Conservation (phyloP, 1,284 basidiomycete genomes). For the Cutaneotrichosporon spelunceum region DNA sequence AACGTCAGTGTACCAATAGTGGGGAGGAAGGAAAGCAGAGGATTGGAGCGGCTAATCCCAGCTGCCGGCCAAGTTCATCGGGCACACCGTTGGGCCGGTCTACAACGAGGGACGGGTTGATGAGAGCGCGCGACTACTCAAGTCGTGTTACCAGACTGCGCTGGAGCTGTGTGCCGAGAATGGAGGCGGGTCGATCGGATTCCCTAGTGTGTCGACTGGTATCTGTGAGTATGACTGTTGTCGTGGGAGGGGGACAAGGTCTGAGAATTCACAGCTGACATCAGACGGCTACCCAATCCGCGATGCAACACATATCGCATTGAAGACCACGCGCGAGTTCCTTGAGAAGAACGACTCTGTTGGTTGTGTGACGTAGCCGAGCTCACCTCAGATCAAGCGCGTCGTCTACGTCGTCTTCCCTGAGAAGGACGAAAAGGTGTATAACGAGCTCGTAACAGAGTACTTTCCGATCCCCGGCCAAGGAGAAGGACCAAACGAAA, state of each 20-base stretch:
- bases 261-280: slow-evolving; percentile 12
- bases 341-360: slow-evolving; percentile 35
- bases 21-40: neutral
- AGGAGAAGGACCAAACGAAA: neutral
- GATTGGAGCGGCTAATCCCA: slow-evolving; percentile 10
- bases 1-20: slow-evolving; percentile 31
- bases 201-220: slow-evolving; percentile 37
- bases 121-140: slow-evolving; percentile 59
- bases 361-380: slow-evolving; percentile 7
- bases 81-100: slow-evolving; percentile 87
- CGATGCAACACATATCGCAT: slow-evolving; percentile 46
- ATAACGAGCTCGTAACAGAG: slow-evolving; percentile 25
- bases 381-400: slow-evolving; percentile 33
- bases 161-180: slow-evolving; percentile 64
- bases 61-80: slow-evolving; percentile 63
- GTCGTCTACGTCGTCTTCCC: slow-evolving; percentile 50
- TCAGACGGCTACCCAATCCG: slow-evolving; percentile 50
- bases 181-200: slow-evolving; percentile 64
- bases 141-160: slow-evolving; percentile 68
- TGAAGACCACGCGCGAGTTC: slow-evolving; percentile 39
- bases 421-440: slow-evolving; percentile 40
- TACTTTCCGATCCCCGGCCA: slow-evolving; percentile 1
- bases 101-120: slow-evolving; percentile 57
- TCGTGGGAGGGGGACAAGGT: no score
- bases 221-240: slow-evolving; percentile 41